Evolutionary conservation across 208 protist species (phyloP), one percentile per base, ranked within the genome.

Genomic region (Trypanosoma theileri): DNA sequence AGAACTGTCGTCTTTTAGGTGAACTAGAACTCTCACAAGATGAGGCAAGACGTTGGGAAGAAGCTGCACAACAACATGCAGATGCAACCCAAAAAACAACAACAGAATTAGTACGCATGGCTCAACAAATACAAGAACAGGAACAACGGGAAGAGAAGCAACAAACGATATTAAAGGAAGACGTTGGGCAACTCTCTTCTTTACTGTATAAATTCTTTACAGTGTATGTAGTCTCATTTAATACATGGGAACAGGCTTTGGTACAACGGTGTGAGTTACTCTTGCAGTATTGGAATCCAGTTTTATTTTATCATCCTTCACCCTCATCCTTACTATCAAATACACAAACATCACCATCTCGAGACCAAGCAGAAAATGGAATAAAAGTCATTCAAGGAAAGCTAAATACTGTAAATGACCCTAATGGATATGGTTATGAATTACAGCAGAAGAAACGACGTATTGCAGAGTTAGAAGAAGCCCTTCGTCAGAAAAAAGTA

Each of bases 401-500:
- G 8, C 4, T 48, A n/a, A 11, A 48, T 9, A 48, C 66, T 31
- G 19, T 73, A 10, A 51, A 82, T 42, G 67, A 80, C 31, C 76
- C 81, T 19, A 68, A 76, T 51, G 77, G 66, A 21, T 48, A 83
- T 28, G 53, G 44, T 4, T 66, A 82, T 51, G 75, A 87, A 55
- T 69, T 82, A 46, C 66, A 74, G 51, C 58, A 71, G 53, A 82
- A 82, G 62, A 48, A 59, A 10, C 62, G 79, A 1, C 69, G 66
- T 50, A 75, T 81, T 41, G 68, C 67, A 21, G 69, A 71, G 41
- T 52, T 85, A 35, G 69, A 80, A 52, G 79, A 80, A 41, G 61
- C 71, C 0, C 50, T 85, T 28, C 77, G 69, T 4, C 76, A 85
- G 65, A 73, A 74, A 44, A 69, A 75, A 50, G 17, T 61, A 6